phyloP scores from a whole-genome alignment of 495 filamentous ascomycete species.

The Hyaloscypha variabilis region DNA sequence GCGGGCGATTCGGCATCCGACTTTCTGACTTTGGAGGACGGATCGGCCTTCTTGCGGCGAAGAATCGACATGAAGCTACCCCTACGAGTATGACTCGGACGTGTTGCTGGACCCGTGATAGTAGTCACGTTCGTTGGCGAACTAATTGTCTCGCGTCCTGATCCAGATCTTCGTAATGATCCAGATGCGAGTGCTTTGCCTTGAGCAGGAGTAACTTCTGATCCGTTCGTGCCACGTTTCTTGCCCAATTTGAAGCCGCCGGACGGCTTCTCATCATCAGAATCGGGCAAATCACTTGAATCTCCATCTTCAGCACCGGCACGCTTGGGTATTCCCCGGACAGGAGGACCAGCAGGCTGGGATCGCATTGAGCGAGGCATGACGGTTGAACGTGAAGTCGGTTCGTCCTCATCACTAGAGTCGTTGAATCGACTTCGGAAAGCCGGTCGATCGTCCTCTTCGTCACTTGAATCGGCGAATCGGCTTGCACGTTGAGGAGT shows the following conservation, averaged over 20 bases:
- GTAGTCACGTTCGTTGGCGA: conserved; percentile 6
- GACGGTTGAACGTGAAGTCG: background rate
- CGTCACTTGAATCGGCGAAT: conserved; percentile 75
- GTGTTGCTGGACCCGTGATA: background rate
- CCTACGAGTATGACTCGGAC: conserved; percentile 27
- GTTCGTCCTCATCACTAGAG: conserved; percentile 69
- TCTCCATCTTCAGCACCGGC: conserved; percentile 57
- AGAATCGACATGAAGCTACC: conserved; percentile 49
- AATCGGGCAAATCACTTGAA: conserved; percentile 71
- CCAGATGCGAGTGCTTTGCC: conserved; percentile 27
- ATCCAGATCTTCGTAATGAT: conserved; percentile 27
- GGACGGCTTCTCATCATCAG: conserved; percentile 35
- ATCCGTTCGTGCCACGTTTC: conserved; percentile 14
- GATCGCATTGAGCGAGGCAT: conserved; percentile 32
- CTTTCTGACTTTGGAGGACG: conserved; percentile 42
- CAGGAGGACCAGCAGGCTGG: conserved; percentile 38
- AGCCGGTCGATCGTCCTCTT: conserved; percentile 53
- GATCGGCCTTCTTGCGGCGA: conserved; percentile 45
- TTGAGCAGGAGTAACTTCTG: conserved; percentile 1
- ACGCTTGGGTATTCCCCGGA: conserved; percentile 65
- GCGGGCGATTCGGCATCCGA: conserved; percentile 50
- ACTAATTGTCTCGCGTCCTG: conserved; percentile 26
- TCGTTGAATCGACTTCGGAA: conserved; percentile 79
- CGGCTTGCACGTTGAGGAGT: conserved; percentile 39
- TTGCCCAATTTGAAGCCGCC: conserved; percentile 18